Evolutionary conservation across 1,284 basidiomycete genomes (phyloP), one percentile per base, ranked within the genome.

Genomic region (Sanghuangporus weigelae): DNA sequence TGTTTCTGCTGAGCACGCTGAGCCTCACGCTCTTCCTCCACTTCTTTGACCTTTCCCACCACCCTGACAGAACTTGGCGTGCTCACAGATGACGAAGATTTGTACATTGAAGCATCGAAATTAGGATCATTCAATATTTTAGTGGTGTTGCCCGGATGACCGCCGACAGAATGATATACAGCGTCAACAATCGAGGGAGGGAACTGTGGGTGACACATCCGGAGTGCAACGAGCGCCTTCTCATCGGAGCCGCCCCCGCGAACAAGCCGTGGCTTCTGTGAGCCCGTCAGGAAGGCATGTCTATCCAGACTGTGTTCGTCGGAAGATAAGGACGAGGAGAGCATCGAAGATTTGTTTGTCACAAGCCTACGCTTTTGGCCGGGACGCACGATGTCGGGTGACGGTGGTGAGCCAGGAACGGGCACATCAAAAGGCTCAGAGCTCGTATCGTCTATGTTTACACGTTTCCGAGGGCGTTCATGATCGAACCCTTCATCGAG

Each of bases 391-490:
- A 87, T 77, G 39, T 80, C 81, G 14, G 87, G 85, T 21, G 88
- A 87, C 40, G 75, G 76, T 39, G 86, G 83, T 19, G 54, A 64
- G 8, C 31, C 53, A 49, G 69, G 64, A 8, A 78, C 74, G 62
- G 78, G 72, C 65, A 78, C 66, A 69, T 79, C 77, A 60, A 75
- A 67, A 54, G 77, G 73, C 67, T 81, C 77, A 65, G 77, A 68
- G 23, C 75, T 76, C n/a, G 66, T 67, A 55, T 73, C 67, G 42
- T 81, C 86, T 63, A 77, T 77, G 71, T 89, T 85, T 49, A 83
- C 69, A 67, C 84, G 84, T 77, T 92, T 92, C 63, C 83, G 83
- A 49, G 89, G 87, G 54, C 84, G 87, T 31, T 83, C 86, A 16
- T 81, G 81, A 26, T 84, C 81, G 55, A 76, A 73, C 64, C 73